A percentile compares a stretch with the other conserved stretches of the same genome.
Evolutionary conservation across 345 rosid species (phyloP).

Genomic region (Eucalyptus curtisii): DNA sequence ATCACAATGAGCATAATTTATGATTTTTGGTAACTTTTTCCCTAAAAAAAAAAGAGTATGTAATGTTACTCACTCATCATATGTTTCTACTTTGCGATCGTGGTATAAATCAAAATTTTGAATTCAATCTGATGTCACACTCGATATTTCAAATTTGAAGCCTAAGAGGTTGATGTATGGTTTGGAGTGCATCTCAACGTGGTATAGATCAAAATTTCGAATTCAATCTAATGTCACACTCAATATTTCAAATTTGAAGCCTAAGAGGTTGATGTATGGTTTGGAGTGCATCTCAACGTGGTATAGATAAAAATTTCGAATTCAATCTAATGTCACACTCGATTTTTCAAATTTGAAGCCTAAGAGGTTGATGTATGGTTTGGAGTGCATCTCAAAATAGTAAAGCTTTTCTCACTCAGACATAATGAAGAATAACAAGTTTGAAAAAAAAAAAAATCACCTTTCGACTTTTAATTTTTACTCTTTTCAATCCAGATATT

Average conservation of each 20-base stretch:
- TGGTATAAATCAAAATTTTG: not conserved
- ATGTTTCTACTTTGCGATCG: not conserved
- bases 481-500: not conserved
- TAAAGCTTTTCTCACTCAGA: not conserved
- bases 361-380: not conserved
- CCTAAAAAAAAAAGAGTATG: fast-evolving
- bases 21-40: too few species aligned
- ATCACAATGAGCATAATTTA: too few species aligned
- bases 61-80: not conserved
- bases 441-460: not conserved
- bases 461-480: not conserved
- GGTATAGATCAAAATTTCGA: too few species aligned
- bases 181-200: not conserved
- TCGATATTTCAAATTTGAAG: not conserved
- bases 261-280: not conserved
- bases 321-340: not conserved
- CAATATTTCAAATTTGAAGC: too few species aligned
- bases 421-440: not conserved
- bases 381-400: not conserved
- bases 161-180: not conserved
- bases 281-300: not conserved
- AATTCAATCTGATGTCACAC: not conserved
- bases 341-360: not conserved
- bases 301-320: not conserved
- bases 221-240: not conserved